These are phyloP conservation scores for Penicillium sclerotigenum DNA, from an alignment of 2,329 filamentous ascomycete genomes.

Conservation along the genomic window DNA sequence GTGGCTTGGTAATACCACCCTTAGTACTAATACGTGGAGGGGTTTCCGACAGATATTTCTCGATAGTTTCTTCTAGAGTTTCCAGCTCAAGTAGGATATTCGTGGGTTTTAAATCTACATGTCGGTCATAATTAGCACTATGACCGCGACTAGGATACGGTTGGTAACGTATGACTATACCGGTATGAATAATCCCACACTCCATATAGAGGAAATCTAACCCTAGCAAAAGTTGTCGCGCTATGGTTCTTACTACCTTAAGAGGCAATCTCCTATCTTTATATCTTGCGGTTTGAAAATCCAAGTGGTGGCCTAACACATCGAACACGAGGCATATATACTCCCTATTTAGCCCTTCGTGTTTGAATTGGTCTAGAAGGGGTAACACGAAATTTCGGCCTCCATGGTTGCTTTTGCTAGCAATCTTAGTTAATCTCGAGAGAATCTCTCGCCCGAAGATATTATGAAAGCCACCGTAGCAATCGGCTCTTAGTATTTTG, in stretches of 20 bases:
- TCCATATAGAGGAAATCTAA: constrained; percentile 17
- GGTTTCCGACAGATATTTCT: background rate
- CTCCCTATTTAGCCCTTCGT: constrained; percentile 27
- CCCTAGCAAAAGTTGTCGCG: constrained; percentile 25
- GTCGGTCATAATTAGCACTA: background rate
- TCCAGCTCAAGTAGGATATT: background rate
- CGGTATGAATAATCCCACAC: background rate
- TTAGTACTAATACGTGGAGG: background rate
- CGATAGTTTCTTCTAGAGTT: background rate
- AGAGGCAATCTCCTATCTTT: constrained; percentile 24
- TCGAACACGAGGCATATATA: constrained; percentile 30
- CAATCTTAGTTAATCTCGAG: background rate
- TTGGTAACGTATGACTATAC: background rate
- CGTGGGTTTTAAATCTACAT: background rate
- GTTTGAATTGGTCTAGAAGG: background rate
- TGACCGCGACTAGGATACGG: background rate
- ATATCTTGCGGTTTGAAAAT: constrained; percentile 21
- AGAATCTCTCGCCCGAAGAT: background rate
- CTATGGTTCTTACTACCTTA: constrained; percentile 18
- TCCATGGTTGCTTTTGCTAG: background rate
- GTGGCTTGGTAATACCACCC: constrained; percentile 6
- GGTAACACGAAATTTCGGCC: background rate
- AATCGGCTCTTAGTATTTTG: background rate
- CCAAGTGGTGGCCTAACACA: constrained; percentile 26
- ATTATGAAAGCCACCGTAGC: background rate